Evolutionary conservation across 108 stramenopile genomes (phyloP), one percentile per base, ranked within the genome.

Genomic region (Asterionellopsis glacialis): DNA sequence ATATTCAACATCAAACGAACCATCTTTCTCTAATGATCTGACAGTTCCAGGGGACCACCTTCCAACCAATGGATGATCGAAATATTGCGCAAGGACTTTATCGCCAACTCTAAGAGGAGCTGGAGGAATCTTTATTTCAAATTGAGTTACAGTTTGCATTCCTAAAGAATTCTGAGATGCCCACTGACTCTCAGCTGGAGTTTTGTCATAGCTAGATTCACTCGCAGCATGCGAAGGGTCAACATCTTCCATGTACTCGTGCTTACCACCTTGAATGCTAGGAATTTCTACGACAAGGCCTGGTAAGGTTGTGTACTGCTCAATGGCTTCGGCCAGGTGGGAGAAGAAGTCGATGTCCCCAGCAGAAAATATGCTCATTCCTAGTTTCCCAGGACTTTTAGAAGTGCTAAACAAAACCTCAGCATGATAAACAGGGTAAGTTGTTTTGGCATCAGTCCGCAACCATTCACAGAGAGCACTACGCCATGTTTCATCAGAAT

Each of bases 111-210:
- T 2, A 33, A 33, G 33, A 7, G 33, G 33, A 33, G 33, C 33
- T 5, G 7, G 7, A 33, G 33, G 33, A 33, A 33, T 19, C 11
- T 16, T 5, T 3, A 2, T 18, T 26, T 81, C 77, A 24, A 69
- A 60, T 58, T 86, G 88, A 22, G 70, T 70, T 15, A 90, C 51
- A 25, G 51, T 73, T 63, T 90, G 88, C 23, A 66, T 67, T 9
- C 78, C 88, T 25, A 82, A 24, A 5, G 85, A 64, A 3, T 69
- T 69, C 68, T 90, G 89, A 38, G 65, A 59, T 39, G 73, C 59
- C 57, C 74, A 85, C 54, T 91, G 89, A 41, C 73, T 63, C 53
- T 80, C 40, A 18, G 76, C 68, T 10, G 76, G 72, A 9, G 49
- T 63, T 45, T 72, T 76, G 33, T 90, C 82, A 51, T 90, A 90